phyloP scores from a whole-genome alignment of 768 basidiomycete genomes.

The Clathrus columnatus region DNA sequence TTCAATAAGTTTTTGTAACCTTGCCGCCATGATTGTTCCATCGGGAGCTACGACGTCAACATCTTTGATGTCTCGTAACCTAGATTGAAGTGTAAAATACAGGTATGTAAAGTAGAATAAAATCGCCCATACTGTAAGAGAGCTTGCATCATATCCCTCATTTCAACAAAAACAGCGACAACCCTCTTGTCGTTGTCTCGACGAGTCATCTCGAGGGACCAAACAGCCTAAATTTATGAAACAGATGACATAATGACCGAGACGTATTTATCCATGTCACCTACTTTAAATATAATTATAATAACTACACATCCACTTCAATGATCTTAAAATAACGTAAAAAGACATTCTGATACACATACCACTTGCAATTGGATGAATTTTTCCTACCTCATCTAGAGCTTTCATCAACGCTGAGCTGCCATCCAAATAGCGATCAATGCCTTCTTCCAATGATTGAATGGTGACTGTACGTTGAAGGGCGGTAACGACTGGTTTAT shows the following conservation, averaged over 20 bases:
- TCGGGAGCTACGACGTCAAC: conserved; percentile 22
- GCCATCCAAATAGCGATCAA: conserved; percentile 17
- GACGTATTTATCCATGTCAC: conserved; percentile 38
- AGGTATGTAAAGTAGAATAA: background rate
- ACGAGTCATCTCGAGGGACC: conserved; percentile 39
- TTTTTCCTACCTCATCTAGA: conserved; percentile 20
- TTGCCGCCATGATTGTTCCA: conserved; percentile 25
- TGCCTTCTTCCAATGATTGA: conserved; percentile 15
- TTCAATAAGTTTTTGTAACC: conserved; percentile 24
- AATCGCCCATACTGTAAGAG: conserved; percentile 34
- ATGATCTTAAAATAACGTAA: too few species aligned
- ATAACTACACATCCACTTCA: background rate
- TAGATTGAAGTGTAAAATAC: conserved; percentile 8
- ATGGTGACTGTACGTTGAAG: background rate
- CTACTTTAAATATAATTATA: conserved; percentile 25
- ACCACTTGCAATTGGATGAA: conserved; percentile 23
- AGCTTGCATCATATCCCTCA: conserved; percentile 40
- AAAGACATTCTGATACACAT: background rate
- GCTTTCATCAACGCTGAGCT: conserved; percentile 19
- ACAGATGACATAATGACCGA: background rate
- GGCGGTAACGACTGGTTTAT: too few species aligned
- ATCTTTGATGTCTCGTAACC: conserved; percentile 25
- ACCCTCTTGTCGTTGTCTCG: conserved; percentile 46
- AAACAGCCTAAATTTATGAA: conserved; percentile 23
- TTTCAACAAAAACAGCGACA: conserved; percentile 36